These are phyloP conservation scores for Hawksworthiomyces lignivorus DNA, from an alignment of 2,329 filamentous ascomycete genomes.

Conservation along the genomic window DNA sequence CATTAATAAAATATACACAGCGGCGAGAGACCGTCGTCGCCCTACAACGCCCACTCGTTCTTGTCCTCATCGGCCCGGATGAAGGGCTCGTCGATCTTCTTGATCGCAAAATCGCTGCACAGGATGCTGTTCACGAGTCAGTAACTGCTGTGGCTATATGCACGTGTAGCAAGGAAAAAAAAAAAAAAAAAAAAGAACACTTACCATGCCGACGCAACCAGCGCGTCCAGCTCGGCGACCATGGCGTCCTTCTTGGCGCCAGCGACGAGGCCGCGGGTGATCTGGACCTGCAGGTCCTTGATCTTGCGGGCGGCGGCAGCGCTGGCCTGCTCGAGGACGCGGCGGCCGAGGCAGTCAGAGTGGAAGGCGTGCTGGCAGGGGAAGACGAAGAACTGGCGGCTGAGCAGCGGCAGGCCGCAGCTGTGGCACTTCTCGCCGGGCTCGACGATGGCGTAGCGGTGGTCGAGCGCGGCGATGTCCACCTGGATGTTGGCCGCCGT, in stretches of 20 bases:
- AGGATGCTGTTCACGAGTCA: slow-evolving; percentile 56
- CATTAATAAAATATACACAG: background rate
- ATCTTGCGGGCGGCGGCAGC: slow-evolving; percentile 71
- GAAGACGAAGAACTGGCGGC: slow-evolving; percentile 94
- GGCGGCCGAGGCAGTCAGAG: slow-evolving; percentile 82
- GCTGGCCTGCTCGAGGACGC: slow-evolving; percentile 75
- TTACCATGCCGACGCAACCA: slow-evolving; percentile 85
- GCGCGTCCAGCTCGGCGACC: slow-evolving; percentile 80
- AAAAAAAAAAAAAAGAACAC: slow-evolving; percentile 18
- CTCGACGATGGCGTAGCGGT: slow-evolving; percentile 91
- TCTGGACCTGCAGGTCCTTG: slow-evolving; percentile 73
- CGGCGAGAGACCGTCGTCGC: too few relatives aligned
- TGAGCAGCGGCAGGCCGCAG: slow-evolving; percentile 77
- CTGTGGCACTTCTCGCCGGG: slow-evolving; percentile 91
- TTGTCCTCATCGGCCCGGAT: slow-evolving; percentile 63
- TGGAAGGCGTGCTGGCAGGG: slow-evolving; percentile 98
- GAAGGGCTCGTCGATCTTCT: slow-evolving; percentile 89
- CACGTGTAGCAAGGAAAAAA: slow-evolving; percentile 1
- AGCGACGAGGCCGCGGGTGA: slow-evolving; percentile 65
- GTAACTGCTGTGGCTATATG: background rate
- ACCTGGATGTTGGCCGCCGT: slow-evolving; percentile 86
- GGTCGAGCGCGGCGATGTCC: slow-evolving; percentile 79
- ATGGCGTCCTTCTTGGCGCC: slow-evolving; percentile 71
- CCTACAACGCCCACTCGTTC: slow-evolving; percentile 63
- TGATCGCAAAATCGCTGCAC: slow-evolving; percentile 91